These are phyloP conservation scores for Ambrosia trifida DNA, from an alignment of 129 eudicot genomes.

Conservation along the genomic window DNA sequence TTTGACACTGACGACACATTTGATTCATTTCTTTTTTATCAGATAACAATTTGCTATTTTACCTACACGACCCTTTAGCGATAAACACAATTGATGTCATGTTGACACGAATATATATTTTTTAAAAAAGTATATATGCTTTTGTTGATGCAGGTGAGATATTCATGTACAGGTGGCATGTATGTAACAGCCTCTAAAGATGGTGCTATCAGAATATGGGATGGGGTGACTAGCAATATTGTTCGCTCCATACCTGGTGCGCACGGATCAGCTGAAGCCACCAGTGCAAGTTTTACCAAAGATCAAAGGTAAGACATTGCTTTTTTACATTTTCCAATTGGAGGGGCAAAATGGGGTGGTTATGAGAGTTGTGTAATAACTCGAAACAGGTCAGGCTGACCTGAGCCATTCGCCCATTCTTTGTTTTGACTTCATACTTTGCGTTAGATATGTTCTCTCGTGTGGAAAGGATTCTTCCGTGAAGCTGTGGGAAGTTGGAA, in stretches of 20 bases:
- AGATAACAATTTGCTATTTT: neutral
- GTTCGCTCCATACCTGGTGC: conserved; percentile 69
- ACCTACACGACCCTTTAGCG: neutral
- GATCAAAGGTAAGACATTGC: conserved; percentile 61
- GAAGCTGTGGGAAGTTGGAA: conserved; percentile 91
- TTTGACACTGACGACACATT: neutral
- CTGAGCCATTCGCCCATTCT: neutral
- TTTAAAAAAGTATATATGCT: neutral
- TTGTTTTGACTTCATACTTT: neutral
- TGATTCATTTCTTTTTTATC: neutral
- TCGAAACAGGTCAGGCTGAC: neutral
- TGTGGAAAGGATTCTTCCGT: conserved; percentile 81
- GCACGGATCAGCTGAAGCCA: conserved; percentile 77
- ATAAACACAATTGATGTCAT: neutral
- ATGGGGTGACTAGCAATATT: conserved; percentile 75
- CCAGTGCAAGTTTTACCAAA: conserved; percentile 75
- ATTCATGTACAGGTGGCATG: conserved; percentile 90
- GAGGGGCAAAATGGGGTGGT: neutral
- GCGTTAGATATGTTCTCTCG: conserved; percentile 65
- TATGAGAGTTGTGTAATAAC: neutral
- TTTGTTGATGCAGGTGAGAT: conserved; percentile 60
- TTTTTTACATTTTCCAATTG: neutral
- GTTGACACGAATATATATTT: neutral
- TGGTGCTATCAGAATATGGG: conserved; percentile 82
- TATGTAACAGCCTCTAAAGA: conserved; percentile 94